Conservation (phyloP, 495 filamentous ascomycete genomes). For the Poronia punctata region DNA sequence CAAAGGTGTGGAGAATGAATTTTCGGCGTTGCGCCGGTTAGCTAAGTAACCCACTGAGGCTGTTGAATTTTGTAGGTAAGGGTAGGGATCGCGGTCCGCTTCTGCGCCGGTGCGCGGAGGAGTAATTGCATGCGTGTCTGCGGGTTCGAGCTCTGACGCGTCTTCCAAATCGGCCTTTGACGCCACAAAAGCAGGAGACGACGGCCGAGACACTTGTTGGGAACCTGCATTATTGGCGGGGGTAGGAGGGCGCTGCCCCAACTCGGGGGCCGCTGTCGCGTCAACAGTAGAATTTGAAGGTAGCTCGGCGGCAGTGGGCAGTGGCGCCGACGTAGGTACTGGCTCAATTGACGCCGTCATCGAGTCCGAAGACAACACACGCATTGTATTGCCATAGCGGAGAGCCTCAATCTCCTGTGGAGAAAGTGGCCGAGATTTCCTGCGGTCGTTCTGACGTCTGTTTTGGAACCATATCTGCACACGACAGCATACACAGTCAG, state of each 20-base stretch:
- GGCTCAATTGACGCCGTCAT: conserved; percentile 21
- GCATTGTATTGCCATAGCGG: conserved; percentile 45
- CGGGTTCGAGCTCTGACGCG: background rate
- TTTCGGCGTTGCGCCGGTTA: conserved; percentile 32
- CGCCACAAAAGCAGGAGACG: conserved; percentile 10
- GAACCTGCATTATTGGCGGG: conserved; percentile 11
- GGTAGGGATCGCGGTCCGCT: conserved; percentile 9
- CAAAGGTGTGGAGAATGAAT: conserved; percentile 30
- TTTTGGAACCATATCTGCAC: conserved; percentile 99
- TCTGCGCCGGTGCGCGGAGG: conserved; percentile 13
- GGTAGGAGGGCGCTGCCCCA: conserved; percentile 5
- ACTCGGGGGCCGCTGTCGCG: conserved; percentile 9
- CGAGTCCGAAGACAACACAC: conserved; percentile 44
- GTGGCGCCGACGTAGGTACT: conserved; percentile 15
- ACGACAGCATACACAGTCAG: too few relatives aligned
- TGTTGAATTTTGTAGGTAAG: conserved; percentile 25
- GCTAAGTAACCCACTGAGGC: conserved; percentile 31
- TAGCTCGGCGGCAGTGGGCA: conserved; percentile 9
- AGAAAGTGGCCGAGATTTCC: conserved; percentile 81
- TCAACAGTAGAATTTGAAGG: conserved; percentile 5
- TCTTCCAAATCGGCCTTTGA: background rate
- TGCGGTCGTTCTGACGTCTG: conserved; percentile 83
- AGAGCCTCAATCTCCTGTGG: conserved; percentile 69
- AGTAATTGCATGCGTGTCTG: conserved; percentile 3
- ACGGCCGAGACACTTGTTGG: conserved; percentile 13